Evolutionary conservation across 306 rosid genomes (phyloP).

Genomic region (Neltuma alba): DNA sequence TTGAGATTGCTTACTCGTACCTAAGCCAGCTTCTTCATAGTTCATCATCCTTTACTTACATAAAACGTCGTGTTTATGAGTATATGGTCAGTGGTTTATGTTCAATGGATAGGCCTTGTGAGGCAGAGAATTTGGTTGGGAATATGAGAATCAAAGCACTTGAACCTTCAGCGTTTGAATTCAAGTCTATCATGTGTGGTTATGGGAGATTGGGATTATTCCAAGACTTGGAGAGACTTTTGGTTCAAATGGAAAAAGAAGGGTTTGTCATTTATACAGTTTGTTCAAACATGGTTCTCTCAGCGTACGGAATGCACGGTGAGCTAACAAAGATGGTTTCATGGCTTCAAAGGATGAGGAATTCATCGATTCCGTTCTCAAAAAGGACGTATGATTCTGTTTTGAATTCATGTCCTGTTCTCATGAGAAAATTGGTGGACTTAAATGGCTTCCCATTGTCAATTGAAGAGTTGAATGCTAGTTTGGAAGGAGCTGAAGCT

Average conservation of each 20-base stretch:
- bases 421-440: conserved; percentile 51
- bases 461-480: conserved; percentile 43
- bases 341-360: conserved; percentile 66
- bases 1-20: too few relatives aligned
- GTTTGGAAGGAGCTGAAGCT: conserved; percentile 63
- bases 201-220: conserved; percentile 74
- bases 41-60: too few relatives aligned
- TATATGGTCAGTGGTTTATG: conserved; percentile 75
- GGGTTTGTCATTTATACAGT: conserved; percentile 59
- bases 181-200: conserved; percentile 56
- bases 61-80: too few relatives aligned
- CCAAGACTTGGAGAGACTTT: too few relatives aligned
- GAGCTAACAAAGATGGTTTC: conserved; percentile 45
- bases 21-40: too few relatives aligned
- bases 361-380: conserved; percentile 50
- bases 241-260: conserved; percentile 60
- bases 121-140: conserved; percentile 61
- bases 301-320: conserved; percentile 53
- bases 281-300: conserved; percentile 73
- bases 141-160: conserved; percentile 52
- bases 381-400: conserved; percentile 75
- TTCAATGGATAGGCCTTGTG: conserved; percentile 60
- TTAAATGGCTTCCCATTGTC: conserved; percentile 47
- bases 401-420: conserved; percentile 59
- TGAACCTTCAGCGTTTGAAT: conserved; percentile 60